These are phyloP conservation scores for Parathielavia hyrcaniae DNA, from an alignment of 495 filamentous ascomycete genomes.

Conservation along the genomic window DNA sequence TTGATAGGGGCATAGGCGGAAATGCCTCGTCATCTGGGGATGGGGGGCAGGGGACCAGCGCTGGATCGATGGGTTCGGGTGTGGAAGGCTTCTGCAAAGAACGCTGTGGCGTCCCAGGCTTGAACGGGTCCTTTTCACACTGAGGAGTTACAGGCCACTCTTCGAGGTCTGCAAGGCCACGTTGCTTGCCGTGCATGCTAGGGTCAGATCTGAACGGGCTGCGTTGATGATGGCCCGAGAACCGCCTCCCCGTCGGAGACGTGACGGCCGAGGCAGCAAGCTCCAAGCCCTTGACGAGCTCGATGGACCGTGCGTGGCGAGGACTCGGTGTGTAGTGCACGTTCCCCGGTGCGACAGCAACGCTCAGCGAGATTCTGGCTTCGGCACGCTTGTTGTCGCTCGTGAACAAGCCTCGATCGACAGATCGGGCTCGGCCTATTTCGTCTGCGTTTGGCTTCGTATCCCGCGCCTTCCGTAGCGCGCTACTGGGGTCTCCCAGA, in stretches of 20 bases:
- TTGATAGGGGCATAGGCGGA: conserved; percentile 26
- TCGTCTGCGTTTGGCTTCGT: conserved; percentile 45
- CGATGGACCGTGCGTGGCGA: conserved; percentile 30
- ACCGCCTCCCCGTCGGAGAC: conserved; percentile 31
- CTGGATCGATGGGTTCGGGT: conserved; percentile 28
- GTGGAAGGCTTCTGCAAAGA: conserved; percentile 26
- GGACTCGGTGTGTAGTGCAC: conserved; percentile 47
- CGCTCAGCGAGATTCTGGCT: conserved; percentile 56
- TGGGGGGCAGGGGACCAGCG: conserved; percentile 37
- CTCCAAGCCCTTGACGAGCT: conserved; percentile 22
- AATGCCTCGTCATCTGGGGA: conserved; percentile 46
- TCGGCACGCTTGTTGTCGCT: conserved; percentile 57
- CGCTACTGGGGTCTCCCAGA: conserved; percentile 35
- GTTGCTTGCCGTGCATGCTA: conserved; percentile 41
- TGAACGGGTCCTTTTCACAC: conserved; percentile 27
- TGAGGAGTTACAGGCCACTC: conserved; percentile 40
- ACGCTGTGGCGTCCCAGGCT: conserved; percentile 21
- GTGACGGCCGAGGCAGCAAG: conserved; percentile 16
- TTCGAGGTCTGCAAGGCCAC: conserved; percentile 28
- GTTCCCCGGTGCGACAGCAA: conserved; percentile 56
- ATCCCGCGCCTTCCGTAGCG: conserved; percentile 41
- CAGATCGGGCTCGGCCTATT: conserved; percentile 45
- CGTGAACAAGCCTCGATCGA: conserved; percentile 51
- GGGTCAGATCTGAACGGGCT: conserved; percentile 41
- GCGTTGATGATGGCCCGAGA: conserved; percentile 39